Evolutionary conservation across 352 stramenopile genomes (phyloP), one percentile per base, ranked within the genome.

Genomic region (Globisporangium acanthophoron): DNA sequence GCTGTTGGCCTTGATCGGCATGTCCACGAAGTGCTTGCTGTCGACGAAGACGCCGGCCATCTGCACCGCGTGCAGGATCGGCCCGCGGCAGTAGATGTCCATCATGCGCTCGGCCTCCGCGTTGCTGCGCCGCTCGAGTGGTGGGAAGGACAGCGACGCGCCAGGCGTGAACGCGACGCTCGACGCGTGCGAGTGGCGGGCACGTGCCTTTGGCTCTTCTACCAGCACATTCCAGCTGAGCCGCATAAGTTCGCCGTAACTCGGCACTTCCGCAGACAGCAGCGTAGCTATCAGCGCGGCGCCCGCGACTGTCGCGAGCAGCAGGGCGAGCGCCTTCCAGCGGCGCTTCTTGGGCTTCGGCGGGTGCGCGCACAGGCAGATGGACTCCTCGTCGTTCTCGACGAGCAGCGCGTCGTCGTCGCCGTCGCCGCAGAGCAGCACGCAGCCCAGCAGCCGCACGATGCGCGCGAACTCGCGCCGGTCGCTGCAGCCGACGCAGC

Each of bases 21-120:
- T 96, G 64, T 97, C 90, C 4, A 97, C 91, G 61, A 97, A 97
- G 58, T 94, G 82, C 59, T 97, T 97, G 70, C 78, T 90, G 75
- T 97, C 91, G 5, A 74, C 63, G 54, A 94, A 97, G 21, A 97
- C 67, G 16, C 71, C 66, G 15, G 74, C 58, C 70, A 86, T 89
- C 62, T 92, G 80, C 61, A 90, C 71, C 13, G 78, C 69, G 62
- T 90, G 80, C 11, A 92, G 66, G 39, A 92, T 54, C 11, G 76
- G 74, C 2, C 80, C 82, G 12, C 67, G 76, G 56, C 80, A 89
- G 70, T 89, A 92, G 54, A 92, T 86, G 56, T 88, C 79, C 76
- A 90, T 81, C 11, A 74, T 50, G 53, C 75, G 73, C 37, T 91
- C 74, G 5, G 74, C 70, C 53, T 88, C 70, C 2, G 71, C 64